These are phyloP conservation scores for Glarea lozoyensis DNA, from an alignment of 495 filamentous ascomycete species.

Conservation along the genomic window DNA sequence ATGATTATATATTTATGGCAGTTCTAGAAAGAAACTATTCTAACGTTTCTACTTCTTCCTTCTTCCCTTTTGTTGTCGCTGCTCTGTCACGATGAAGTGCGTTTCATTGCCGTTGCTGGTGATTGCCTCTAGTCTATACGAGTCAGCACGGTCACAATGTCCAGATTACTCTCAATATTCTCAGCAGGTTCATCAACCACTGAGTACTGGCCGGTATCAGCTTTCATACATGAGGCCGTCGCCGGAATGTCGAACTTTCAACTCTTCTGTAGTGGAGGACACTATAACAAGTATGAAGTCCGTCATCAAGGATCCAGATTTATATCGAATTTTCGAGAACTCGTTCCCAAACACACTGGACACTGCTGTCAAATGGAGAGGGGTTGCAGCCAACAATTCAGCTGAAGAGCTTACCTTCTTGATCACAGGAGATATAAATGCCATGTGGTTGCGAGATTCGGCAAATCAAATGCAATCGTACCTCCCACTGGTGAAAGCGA, in stretches of 20 bases:
- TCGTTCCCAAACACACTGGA: conserved; percentile 59
- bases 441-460: conserved; percentile 64
- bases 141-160: conserved; percentile 25
- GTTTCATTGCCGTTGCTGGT: too few species aligned
- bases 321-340: conserved; percentile 56
- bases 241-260: conserved; percentile 52
- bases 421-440: conserved; percentile 36
- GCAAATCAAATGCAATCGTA: conserved; percentile 62
- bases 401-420: conserved; percentile 36
- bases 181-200: conserved; percentile 31
- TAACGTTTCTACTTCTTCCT: too few species aligned
- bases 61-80: too few species aligned
- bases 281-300: conserved; percentile 36
- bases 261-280: conserved; percentile 43
- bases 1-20: background rate
- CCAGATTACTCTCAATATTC: conserved; percentile 47
- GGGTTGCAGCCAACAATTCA: conserved; percentile 34
- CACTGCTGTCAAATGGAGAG: conserved; percentile 58
- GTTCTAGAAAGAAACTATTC: too few species aligned
- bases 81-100: background rate
- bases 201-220: conserved; percentile 32
- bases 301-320: conserved; percentile 53
- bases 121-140: background rate
- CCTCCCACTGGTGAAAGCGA: conserved; percentile 42
- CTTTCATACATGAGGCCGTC: conserved; percentile 50